phyloP scores from a whole-genome alignment of 192 early-diverging fungal species.

The Linnemannia schmuckeri region DNA sequence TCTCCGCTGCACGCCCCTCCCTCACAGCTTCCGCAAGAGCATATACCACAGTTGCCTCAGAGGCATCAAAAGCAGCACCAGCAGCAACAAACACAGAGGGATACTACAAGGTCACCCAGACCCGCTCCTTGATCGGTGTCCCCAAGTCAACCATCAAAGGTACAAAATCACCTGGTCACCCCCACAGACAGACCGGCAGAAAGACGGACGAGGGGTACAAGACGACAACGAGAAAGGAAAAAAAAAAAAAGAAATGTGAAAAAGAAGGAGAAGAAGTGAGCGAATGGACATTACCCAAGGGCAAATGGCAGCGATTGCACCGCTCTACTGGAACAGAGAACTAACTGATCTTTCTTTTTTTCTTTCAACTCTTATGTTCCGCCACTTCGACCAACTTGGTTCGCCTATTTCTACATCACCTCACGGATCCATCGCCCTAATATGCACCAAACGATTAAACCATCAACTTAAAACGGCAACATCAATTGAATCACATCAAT shows the following conservation, averaged over 20 bases:
- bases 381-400: no score
- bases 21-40: conserved; percentile 26
- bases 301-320: no score
- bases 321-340: no score
- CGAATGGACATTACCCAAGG: background rate
- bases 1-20: conserved; percentile 22
- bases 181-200: no score
- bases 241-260: background rate
- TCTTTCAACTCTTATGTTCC: no score
- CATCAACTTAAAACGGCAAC: no score
- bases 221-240: background rate
- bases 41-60: conserved; percentile 33
- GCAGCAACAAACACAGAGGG: conserved; percentile 10
- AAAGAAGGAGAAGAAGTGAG: background rate
- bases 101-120: conserved; percentile 52
- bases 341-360: no score
- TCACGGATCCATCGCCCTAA: no score
- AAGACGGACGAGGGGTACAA: background rate
- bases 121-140: conserved; percentile 52
- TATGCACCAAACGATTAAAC: no score
- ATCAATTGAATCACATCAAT: no score
- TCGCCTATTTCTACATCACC: no score
- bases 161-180: background rate
- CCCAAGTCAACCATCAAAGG: conserved; percentile 56
- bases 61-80: conserved; percentile 8